phyloP scores from a whole-genome alignment of 176 grass and related monocot species.

The Aegilops umbellulata region DNA sequence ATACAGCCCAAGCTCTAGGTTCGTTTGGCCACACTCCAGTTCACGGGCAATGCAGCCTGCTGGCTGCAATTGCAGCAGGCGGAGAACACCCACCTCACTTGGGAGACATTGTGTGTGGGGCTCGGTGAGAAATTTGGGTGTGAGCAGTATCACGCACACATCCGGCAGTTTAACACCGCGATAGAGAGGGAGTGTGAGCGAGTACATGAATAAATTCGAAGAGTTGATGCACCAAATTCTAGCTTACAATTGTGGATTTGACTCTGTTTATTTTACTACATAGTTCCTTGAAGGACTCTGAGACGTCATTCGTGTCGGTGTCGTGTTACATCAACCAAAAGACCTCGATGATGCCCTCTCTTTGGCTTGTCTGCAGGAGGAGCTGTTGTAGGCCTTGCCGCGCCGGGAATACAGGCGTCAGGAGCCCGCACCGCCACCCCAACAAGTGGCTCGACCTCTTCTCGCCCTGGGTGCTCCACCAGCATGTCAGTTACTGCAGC shows the following conservation, averaged over 20 bases:
- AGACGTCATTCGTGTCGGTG: neutral
- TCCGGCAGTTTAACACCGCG: neutral
- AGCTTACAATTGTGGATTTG: neutral
- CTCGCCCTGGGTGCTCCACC: too few species aligned
- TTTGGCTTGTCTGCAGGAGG: neutral
- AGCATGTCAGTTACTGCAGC: neutral
- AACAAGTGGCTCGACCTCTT: too few species aligned
- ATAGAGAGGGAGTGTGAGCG: neutral
- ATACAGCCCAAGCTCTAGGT: neutral
- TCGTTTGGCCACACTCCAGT: neutral
- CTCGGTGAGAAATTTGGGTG: neutral
- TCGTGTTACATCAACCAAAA: neutral
- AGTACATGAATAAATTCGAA: neutral
- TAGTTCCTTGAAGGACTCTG: neutral
- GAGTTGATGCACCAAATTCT: neutral
- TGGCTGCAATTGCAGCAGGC: neutral
- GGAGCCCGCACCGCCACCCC: too few species aligned
- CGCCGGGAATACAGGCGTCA: neutral
- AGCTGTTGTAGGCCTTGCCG: neutral
- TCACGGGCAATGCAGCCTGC: neutral
- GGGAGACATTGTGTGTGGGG: neutral
- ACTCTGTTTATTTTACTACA: neutral
- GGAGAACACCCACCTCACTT: neutral
- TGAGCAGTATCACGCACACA: neutral
- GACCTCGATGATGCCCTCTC: neutral